Conservation (phyloP, 768 basidiomycete genomes). For the Boletus coccyginus region DNA sequence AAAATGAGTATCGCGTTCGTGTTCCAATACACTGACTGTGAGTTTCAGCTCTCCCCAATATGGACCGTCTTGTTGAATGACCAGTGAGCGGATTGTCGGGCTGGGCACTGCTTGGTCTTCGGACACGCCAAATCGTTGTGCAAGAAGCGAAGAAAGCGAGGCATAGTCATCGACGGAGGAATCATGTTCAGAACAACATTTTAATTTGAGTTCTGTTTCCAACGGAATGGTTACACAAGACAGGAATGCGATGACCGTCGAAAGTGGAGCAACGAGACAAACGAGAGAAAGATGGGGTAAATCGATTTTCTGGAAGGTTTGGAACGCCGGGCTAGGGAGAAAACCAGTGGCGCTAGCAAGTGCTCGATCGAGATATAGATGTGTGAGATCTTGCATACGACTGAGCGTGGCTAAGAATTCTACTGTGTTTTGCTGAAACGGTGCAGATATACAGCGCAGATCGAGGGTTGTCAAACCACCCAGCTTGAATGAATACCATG, state of each 20-base stretch:
- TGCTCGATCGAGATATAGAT: slow-evolving; percentile 31
- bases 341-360: slow-evolving; percentile 16
- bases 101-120: no score
- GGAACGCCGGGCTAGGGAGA: background rate
- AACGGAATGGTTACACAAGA: slow-evolving; percentile 6
- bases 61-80: no score
- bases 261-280: slow-evolving; percentile 3
- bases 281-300: slow-evolving; percentile 10
- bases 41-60: no score
- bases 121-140: background rate
- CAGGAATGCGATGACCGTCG: slow-evolving; percentile 3
- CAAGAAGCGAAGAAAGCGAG: background rate
- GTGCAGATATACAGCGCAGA: slow-evolving; percentile 22
- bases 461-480: slow-evolving; percentile 34
- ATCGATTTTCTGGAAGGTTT: background rate
- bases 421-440: slow-evolving; percentile 22
- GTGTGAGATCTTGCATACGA: slow-evolving; percentile 33
- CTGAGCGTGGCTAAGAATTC: slow-evolving; percentile 34
- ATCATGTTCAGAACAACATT: background rate
- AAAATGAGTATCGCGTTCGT: no score
- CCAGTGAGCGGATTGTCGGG: no score
- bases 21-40: no score
- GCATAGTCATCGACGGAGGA: background rate
- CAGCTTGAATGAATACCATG: background rate
- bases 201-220: background rate